A percentile compares a stretch with the other conserved stretches of the same genome.
Conservation (phyloP, 805 yeast genomes). For the Nakazawaea anatomiae region DNA sequence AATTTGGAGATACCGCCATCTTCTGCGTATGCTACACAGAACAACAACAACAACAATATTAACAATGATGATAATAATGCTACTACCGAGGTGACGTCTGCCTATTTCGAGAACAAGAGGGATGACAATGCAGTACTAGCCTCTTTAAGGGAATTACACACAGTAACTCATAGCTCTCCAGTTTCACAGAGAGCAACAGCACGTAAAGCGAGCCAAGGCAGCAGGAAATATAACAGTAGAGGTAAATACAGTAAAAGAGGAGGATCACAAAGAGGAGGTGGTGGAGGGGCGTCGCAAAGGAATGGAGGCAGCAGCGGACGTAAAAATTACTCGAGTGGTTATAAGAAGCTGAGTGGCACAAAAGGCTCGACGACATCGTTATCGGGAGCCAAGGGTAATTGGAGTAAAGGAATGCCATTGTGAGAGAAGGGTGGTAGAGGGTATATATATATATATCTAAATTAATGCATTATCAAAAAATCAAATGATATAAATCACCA, state of each 20-base stretch:
- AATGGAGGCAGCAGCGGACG: not conserved
- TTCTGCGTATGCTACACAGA: not conserved
- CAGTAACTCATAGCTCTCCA: not conserved
- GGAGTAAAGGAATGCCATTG: not conserved
- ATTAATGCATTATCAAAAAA: too few species aligned
- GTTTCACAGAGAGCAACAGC: not conserved
- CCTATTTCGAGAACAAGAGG: slow-evolving; percentile 8
- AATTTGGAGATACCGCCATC: slow-evolving; percentile 5
- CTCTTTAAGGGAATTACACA: slow-evolving; percentile 5
- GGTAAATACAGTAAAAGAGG: not conserved
- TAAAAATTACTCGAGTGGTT: not conserved
- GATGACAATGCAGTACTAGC: slow-evolving; percentile 10
- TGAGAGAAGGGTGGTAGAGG: not conserved
- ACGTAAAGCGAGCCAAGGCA: too few species aligned
- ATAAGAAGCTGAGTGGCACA: too few species aligned
- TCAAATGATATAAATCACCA: too few species aligned
- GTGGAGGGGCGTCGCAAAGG: not conserved
- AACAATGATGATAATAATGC: too few species aligned
- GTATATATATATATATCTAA: not conserved
- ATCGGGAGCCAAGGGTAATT: not conserved
- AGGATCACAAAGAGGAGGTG: not conserved
- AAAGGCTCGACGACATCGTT: too few species aligned
- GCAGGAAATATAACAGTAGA: not conserved
- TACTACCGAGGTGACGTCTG: slow-evolving; percentile 1
- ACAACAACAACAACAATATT: not conserved